Evolutionary conservation across 2,329 filamentous ascomycete genomes (phyloP).

Genomic region (Hypoxylon sp.): DNA sequence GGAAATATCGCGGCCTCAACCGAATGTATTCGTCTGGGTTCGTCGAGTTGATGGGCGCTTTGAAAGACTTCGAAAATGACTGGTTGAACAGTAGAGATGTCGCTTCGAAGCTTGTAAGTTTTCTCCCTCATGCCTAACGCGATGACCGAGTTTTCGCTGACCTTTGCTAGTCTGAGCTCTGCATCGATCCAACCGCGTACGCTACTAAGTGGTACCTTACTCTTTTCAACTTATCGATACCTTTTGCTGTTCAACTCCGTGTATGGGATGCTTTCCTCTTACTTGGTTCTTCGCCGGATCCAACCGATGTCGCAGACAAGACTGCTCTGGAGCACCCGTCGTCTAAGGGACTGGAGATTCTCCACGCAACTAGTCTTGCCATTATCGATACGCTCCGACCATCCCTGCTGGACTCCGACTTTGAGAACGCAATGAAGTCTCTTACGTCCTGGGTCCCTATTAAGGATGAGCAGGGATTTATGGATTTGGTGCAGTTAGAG

Average conservation of each 20-base stretch:
- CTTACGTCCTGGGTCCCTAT: constrained; percentile 94
- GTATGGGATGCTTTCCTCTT: constrained; percentile 99
- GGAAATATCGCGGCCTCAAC: constrained; percentile 89
- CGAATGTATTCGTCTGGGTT: constrained; percentile 89
- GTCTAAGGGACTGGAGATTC: constrained; percentile 82
- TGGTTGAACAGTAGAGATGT: constrained; percentile 88
- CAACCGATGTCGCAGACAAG: constrained; percentile 37
- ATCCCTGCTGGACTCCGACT: constrained; percentile 91
- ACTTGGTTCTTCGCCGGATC: constrained; percentile 77
- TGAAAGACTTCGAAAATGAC: constrained; percentile 85
- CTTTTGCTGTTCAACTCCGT: constrained; percentile 92
- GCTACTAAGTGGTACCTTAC: constrained; percentile 98
- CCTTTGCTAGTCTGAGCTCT: constrained; percentile 68
- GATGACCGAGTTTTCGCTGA: constrained; percentile 21
- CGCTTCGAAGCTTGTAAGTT: constrained; percentile 81
- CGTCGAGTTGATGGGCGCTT: constrained; percentile 85
- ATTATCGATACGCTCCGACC: constrained; percentile 92
- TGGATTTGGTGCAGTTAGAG: constrained; percentile 90
- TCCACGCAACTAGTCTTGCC: constrained; percentile 91
- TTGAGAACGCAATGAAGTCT: constrained; percentile 98
- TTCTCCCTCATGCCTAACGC: not conserved
- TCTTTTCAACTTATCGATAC: constrained; percentile 96
- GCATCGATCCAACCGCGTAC: constrained; percentile 91
- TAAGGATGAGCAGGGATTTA: constrained; percentile 92
- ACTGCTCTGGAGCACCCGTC: constrained; percentile 52